A percentile compares a stretch with the other conserved stretches of the same genome.
Evolutionary conservation across 352 stramenopile species (phyloP).

Genomic region (Pythium aphanidermatum): DNA sequence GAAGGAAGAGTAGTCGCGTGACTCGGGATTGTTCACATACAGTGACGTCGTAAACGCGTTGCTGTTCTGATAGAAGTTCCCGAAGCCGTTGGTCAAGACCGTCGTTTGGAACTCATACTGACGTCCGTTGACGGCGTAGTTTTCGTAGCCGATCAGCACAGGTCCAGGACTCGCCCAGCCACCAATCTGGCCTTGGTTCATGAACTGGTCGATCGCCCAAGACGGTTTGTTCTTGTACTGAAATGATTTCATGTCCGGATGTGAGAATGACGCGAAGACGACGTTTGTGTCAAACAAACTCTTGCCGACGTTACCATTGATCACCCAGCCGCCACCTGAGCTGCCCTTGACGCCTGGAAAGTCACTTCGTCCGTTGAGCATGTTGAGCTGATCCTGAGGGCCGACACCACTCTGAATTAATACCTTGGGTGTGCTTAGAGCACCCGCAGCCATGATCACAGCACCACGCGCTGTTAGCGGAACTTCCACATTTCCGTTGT

Average conservation of each 20-base stretch:
- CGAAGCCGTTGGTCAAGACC: conserved; percentile 37
- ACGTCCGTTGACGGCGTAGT: conserved; percentile 42
- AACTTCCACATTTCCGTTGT: conserved; percentile 32
- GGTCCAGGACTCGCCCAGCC: conserved; percentile 37
- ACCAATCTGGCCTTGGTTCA: conserved; percentile 31
- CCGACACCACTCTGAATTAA: conserved; percentile 77
- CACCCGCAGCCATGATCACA: conserved; percentile 68
- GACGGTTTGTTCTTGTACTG: conserved; percentile 23
- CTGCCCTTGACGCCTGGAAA: conserved; percentile 37
- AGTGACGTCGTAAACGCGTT: conserved; percentile 37
- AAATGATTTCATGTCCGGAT: conserved; percentile 45
- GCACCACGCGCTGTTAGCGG: conserved; percentile 36
- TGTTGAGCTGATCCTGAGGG: conserved; percentile 42
- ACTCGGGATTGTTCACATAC: conserved; percentile 59
- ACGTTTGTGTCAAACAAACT: conserved; percentile 50
- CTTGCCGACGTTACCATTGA: conserved; percentile 49
- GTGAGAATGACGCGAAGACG: conserved; percentile 39
- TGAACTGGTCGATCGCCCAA: conserved; percentile 42
- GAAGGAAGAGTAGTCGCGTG: conserved; percentile 39
- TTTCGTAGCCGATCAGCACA: conserved; percentile 54
- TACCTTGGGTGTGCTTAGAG: conserved; percentile 71
- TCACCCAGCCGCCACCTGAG: conserved; percentile 22
- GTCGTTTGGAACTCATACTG: conserved; percentile 63
- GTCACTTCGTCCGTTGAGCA: conserved; percentile 26
- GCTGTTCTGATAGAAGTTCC: conserved; percentile 19